Conservation (phyloP, 192 early-diverging fungal genomes). For the Coemansia sp. region DNA sequence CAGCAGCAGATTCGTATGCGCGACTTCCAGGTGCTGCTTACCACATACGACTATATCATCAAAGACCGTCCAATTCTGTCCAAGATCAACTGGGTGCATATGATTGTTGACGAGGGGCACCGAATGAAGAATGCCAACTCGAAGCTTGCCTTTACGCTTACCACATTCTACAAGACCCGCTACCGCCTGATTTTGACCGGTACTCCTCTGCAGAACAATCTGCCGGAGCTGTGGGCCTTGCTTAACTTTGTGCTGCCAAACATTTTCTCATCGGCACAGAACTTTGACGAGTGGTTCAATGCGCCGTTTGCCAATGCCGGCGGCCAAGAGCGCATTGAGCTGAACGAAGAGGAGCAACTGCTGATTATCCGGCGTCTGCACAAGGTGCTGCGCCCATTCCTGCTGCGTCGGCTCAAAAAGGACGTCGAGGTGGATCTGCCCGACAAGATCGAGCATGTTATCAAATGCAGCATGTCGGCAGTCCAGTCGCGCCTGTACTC, state of each 20-base stretch:
- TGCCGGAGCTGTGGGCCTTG: slow-evolving; percentile 94
- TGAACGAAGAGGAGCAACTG: slow-evolving; percentile 98
- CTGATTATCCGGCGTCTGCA: slow-evolving; percentile 95
- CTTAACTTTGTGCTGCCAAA: slow-evolving; percentile 95
- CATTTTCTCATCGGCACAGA: slow-evolving; percentile 95
- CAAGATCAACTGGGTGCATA: slow-evolving; percentile 94
- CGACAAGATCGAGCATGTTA: slow-evolving; percentile 93
- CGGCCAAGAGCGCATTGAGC: slow-evolving; percentile 83
- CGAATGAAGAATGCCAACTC: slow-evolving; percentile 96
- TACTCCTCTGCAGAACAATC: slow-evolving; percentile 98
- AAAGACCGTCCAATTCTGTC: slow-evolving; percentile 82
- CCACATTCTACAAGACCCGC: slow-evolving; percentile 83
- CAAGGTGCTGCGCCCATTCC: slow-evolving; percentile 95
- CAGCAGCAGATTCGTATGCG: slow-evolving; percentile 65
- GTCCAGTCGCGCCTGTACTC: slow-evolving; percentile 81
- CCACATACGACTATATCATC: slow-evolving; percentile 97
- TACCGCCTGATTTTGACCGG: slow-evolving; percentile 96
- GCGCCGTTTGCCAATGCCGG: slow-evolving; percentile 81
- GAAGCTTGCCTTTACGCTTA: slow-evolving; percentile 80
- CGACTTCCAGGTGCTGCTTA: slow-evolving; percentile 93
- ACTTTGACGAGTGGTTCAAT: slow-evolving; percentile 99
- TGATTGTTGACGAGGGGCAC: slow-evolving; percentile 99
- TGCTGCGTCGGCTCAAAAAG: slow-evolving; percentile 93
- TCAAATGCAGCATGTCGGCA: slow-evolving; percentile 88
- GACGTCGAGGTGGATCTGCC: slow-evolving; percentile 98